Base-by-base conservation (phyloP, 192 early-diverging fungal species). In the Paraglomus occultum region DNA sequence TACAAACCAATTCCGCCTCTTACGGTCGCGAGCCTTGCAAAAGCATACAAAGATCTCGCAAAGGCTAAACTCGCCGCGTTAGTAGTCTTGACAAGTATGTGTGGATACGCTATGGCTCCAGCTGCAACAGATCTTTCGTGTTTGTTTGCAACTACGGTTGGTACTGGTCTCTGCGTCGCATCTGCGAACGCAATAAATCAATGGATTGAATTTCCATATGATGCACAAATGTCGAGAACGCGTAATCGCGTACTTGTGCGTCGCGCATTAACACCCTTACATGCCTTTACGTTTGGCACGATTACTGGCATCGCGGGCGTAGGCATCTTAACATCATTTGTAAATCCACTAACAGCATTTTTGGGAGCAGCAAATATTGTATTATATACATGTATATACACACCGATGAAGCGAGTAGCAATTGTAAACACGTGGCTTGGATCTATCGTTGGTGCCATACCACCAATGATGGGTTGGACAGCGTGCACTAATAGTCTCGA, bases 401-500 rank as follows among this genome's bases (percentile, higher is more conserved):
- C 97, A 44, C 90, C 91, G 4, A 80, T 96, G 87, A 99, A 99
- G 76, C 89, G 97, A n/a, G 76, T 86, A 23, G 89, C 88, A 0
- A 95, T 97, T 67, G 88, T 81, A n/a, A 99, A 99, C 64, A 99
- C 97, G 6, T 97, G 95, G 95, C 89, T 87, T 38, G 97, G 97
- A 5, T 82, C 97, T 9, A 73, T 97, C 10, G 97, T 99, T 0
- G 95, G 97, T 18, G 97, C 92, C 0, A 91, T 99, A n/a, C 97
- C 97, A 42, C 97, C 97, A 5, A 88, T 99, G 83, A 96, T 99
- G 90, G 97, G 97, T 2, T 99, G 94, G 92, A 85, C 90, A 1
- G 97, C 97, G 6, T 89, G 87, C 39, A 94, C 95, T 0, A 90
- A 90, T 38, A 55, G 78, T 8, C 54, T 89, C 17, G 92, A 89